Conservation (phyloP, 768 basidiomycete genomes). For the Lanmaoa rubissima region DNA sequence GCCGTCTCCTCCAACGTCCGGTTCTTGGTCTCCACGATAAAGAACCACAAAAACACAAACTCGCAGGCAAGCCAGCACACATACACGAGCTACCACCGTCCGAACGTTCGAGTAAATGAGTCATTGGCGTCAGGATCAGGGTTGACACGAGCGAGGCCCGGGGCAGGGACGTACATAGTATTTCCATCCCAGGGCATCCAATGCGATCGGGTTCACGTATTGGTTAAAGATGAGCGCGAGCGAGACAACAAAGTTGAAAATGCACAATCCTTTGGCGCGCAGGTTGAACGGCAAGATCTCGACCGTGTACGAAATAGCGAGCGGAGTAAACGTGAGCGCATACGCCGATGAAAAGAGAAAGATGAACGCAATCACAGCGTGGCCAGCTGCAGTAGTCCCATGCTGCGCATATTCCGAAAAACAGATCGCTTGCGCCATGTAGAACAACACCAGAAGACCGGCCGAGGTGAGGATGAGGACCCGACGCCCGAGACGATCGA, state of each 20-base stretch:
- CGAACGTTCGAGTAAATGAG: not conserved
- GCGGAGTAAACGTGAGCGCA: slow-evolving; percentile 75
- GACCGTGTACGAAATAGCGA: slow-evolving; percentile 59
- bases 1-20: slow-evolving; percentile 73
- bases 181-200: slow-evolving; percentile 51
- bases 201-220: slow-evolving; percentile 76
- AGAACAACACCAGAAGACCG: slow-evolving; percentile 60
- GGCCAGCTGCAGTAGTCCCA: slow-evolving; percentile 45
- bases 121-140: not conserved
- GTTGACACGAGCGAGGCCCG: no score
- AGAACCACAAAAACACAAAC: slow-evolving; percentile 13
- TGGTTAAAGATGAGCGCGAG: slow-evolving; percentile 75
- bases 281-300: slow-evolving; percentile 82
- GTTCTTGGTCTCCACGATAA: slow-evolving; percentile 23
- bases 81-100: slow-evolving; percentile 15
- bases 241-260: slow-evolving; percentile 68
- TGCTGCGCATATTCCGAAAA: slow-evolving; percentile 53
- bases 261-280: slow-evolving; percentile 75
- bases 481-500: slow-evolving; percentile 67
- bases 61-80: slow-evolving; percentile 20
- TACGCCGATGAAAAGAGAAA: slow-evolving; percentile 52
- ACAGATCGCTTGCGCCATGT: slow-evolving; percentile 66
- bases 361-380: slow-evolving; percentile 51
- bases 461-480: slow-evolving; percentile 60
- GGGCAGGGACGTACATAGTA: slow-evolving; percentile 31